Evolutionary conservation across 768 basidiomycete species (phyloP).

Genomic region (Hericium rajendrae): DNA sequence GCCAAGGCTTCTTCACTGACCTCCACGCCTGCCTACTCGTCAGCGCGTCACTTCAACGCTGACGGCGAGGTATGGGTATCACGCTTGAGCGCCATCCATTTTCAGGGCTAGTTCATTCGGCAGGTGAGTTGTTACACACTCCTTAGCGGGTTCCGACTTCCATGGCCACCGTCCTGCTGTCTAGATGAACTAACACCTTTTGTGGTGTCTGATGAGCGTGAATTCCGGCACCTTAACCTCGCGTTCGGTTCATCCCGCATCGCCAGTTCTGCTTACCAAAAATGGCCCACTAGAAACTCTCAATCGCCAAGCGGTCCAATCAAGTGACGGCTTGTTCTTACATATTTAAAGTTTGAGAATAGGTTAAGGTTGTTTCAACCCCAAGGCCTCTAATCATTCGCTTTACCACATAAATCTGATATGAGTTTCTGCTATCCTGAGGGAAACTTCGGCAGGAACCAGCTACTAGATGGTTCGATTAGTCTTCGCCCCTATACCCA

Average conservation of each 20-base stretch:
- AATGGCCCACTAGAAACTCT: conserved; percentile 67
- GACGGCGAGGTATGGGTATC: conserved; percentile 78
- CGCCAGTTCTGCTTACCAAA: conserved; percentile 68
- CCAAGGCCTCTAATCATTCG: conserved; percentile 89
- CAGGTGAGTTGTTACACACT: conserved; percentile 87
- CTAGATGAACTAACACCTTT: conserved; percentile 70
- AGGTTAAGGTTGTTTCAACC: conserved; percentile 85
- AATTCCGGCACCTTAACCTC: conserved; percentile 77
- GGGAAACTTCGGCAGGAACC: conserved; percentile 89
- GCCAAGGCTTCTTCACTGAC: conserved; percentile 72
- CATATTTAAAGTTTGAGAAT: conserved; percentile 66
- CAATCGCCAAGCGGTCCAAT: conserved; percentile 44
- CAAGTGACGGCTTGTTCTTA: conserved; percentile 45
- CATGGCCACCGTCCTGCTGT: conserved; percentile 58
- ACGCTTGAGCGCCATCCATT: conserved; percentile 86
- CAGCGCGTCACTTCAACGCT: conserved; percentile 60
- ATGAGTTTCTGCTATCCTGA: conserved; percentile 59
- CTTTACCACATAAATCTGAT: conserved; percentile 57
- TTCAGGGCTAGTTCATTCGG: conserved; percentile 87
- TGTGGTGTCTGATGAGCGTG: conserved; percentile 79
- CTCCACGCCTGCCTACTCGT: conserved; percentile 75
- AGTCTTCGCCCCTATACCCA: conserved; percentile 95
- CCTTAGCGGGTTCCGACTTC: conserved; percentile 81
- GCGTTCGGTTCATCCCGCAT: conserved; percentile 63
- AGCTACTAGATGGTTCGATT: conserved; percentile 93